These are phyloP conservation scores for Aspergillus arachidicola DNA, from an alignment of 2,329 filamentous ascomycete genomes.

Conservation along the genomic window DNA sequence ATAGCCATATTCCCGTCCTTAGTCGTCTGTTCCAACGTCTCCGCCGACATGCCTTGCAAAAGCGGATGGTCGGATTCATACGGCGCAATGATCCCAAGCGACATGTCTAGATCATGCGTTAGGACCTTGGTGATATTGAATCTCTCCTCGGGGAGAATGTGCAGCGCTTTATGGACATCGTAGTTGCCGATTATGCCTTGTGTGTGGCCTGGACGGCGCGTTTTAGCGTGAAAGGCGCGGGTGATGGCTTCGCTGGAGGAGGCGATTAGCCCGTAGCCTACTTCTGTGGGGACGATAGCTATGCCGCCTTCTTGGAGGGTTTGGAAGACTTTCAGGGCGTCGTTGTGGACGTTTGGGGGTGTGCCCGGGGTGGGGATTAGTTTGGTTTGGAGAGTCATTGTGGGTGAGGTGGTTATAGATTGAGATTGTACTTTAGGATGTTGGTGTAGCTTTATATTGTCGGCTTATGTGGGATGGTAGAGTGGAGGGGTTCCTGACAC, in stretches of 20 bases:
- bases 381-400: not conserved
- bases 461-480: not conserved
- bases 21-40: not conserved
- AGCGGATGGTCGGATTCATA: conserved; percentile 4
- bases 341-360: not conserved
- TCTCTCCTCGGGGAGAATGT: conserved; percentile 13
- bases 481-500: not conserved
- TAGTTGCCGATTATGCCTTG: conserved; percentile 26
- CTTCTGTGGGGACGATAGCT: conserved; percentile 26
- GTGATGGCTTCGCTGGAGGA: conserved; percentile 19
- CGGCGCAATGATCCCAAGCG: conserved; percentile 7
- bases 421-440: not conserved
- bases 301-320: conserved; percentile 23
- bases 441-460: not conserved
- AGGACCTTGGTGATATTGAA: not conserved
- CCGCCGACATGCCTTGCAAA: not conserved
- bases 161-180: conserved; percentile 20
- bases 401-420: not conserved
- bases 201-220: conserved; percentile 21
- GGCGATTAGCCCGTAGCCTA: conserved; percentile 28
- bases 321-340: conserved; percentile 12
- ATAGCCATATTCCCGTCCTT: conserved; percentile 1
- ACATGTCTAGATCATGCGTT: conserved; percentile 1
- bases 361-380: not conserved
- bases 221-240: conserved; percentile 25